These are phyloP conservation scores for Mycena alexandri DNA, from an alignment of 768 basidiomycete species.

Conservation along the genomic window DNA sequence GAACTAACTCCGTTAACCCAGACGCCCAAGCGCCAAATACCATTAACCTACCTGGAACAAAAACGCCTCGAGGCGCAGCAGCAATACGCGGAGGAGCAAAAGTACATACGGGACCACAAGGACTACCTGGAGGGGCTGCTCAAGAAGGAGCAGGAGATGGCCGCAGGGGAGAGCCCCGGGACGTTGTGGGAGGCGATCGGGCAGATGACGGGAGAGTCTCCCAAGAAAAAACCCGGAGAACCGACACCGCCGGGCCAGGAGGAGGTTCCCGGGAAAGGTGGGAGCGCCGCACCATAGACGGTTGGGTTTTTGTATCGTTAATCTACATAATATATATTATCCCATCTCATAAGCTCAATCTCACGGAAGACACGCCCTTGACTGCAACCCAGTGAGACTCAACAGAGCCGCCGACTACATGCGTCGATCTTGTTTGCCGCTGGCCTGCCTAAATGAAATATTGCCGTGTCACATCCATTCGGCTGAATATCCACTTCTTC, in stretches of 20 bases:
- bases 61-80: constrained; percentile 65
- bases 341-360: constrained; percentile 14
- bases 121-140: constrained; percentile 59
- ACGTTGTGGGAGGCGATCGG: constrained; percentile 64
- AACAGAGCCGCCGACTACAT: no score
- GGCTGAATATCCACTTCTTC: no score
- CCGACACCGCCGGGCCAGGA: constrained; percentile 4
- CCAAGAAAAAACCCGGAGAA: constrained; percentile 24
- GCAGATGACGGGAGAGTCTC: constrained; percentile 34
- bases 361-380: no score
- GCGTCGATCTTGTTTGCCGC: no score
- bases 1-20: background rate
- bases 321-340: constrained; percentile 32
- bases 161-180: constrained; percentile 58
- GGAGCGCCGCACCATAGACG: constrained; percentile 21
- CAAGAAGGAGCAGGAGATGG: constrained; percentile 56
- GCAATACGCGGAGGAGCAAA: constrained; percentile 63
- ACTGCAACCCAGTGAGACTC: no score
- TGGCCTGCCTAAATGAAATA: no score
- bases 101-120: constrained; percentile 60
- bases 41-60: constrained; percentile 66
- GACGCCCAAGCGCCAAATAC: constrained; percentile 47
- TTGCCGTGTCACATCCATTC: no score
- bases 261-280: background rate
- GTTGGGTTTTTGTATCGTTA: constrained; percentile 26